phyloP scores from a whole-genome alignment of 2,329 filamentous ascomycete species.

The Tolypocladium capitatum region DNA sequence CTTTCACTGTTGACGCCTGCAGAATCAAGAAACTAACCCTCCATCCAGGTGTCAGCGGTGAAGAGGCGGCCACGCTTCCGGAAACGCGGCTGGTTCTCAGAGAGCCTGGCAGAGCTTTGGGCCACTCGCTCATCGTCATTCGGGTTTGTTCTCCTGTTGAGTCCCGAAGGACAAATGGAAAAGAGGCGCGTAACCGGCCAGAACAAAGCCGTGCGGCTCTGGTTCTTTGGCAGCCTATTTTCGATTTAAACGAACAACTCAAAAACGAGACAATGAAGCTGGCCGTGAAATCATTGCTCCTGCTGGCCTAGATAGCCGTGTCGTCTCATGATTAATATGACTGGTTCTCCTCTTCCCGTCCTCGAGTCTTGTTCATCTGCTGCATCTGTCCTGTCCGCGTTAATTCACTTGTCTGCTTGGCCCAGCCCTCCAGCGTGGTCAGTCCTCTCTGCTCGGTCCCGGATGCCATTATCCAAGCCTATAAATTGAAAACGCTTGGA shows the following conservation, averaged over 20 bases:
- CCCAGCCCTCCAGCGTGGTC: background rate
- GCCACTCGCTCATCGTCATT: background rate
- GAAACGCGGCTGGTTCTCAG: background rate
- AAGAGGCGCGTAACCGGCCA: background rate
- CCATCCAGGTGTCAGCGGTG: background rate
- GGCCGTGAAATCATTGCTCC: background rate
- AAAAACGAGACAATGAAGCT: background rate
- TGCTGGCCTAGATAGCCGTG: background rate
- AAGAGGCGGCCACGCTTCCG: background rate
- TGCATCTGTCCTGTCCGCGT: background rate
- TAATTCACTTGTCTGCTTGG: background rate
- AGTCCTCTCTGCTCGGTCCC: background rate
- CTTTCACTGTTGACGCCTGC: background rate
- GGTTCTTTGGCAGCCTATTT: constrained; percentile 1
- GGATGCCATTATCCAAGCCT: background rate
- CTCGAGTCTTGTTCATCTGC: background rate
- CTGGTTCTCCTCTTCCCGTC: background rate
- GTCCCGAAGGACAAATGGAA: background rate
- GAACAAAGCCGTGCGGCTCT: background rate
- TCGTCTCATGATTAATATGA: background rate
- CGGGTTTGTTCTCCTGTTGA: background rate
- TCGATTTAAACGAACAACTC: background rate
- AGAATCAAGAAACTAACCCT: background rate
- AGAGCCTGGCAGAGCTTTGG: too few relatives aligned
- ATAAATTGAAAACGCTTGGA: background rate